Percentiles rank a stretch among this genome's conserved stretches.
phyloP scores from a whole-genome alignment of 495 filamentous ascomycete genomes.

The Haplographium delicatum region DNA sequence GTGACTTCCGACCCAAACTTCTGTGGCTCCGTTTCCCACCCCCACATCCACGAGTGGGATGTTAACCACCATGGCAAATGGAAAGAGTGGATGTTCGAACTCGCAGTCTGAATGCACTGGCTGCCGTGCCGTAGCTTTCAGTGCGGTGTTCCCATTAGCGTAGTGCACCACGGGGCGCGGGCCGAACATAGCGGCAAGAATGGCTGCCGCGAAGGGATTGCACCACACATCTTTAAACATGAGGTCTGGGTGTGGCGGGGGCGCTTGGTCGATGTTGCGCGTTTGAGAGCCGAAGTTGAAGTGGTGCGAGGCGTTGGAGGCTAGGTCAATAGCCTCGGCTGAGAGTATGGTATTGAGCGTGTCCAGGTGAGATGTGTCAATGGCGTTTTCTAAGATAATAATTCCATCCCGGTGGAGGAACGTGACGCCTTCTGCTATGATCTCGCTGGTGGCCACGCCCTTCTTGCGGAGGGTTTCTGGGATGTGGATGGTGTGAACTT shows the following conservation, averaged over 20 bases:
- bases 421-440: background rate
- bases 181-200: constrained; percentile 44
- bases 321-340: constrained; percentile 38
- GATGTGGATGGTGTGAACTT: constrained; percentile 1
- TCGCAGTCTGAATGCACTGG: constrained; percentile 52
- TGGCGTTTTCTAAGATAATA: constrained; percentile 47
- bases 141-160: constrained; percentile 27
- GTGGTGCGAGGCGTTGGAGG: constrained; percentile 46
- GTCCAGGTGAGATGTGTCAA: constrained; percentile 39
- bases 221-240: background rate
- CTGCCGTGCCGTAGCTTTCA: constrained; percentile 34
- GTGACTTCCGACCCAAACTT: constrained; percentile 57
- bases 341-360: constrained; percentile 31
- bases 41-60: constrained; percentile 40
- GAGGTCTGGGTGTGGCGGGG: background rate
- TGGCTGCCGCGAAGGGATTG: constrained; percentile 34
- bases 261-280: background rate
- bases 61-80: constrained; percentile 51
- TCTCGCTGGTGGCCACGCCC: background rate
- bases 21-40: constrained; percentile 50
- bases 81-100: constrained; percentile 47
- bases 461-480: background rate
- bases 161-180: background rate
- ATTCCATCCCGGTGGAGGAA: constrained; percentile 44
- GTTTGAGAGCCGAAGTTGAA: constrained; percentile 16